Evolutionary conservation across 371 early-diverging fungal species (phyloP), one percentile per base, ranked within the genome.

Genomic region (Mucor lusitanicus): DNA sequence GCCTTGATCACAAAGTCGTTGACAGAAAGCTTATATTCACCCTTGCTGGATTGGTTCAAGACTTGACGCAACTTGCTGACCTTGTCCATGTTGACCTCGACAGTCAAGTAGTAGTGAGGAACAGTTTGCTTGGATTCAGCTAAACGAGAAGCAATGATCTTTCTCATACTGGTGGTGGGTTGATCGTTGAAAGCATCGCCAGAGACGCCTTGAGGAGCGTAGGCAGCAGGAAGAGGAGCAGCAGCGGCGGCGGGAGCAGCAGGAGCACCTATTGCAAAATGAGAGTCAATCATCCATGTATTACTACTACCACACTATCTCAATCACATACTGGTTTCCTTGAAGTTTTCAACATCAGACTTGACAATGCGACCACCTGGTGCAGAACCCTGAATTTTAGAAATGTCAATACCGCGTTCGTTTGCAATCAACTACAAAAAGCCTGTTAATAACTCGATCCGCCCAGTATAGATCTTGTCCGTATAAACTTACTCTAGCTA

Each of bases 1-100:
- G 99, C 97, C 91, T 98, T 98, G 89, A 97, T 89, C 40, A 98
- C 89, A 75, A 99, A 98, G 83, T 99, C 99, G 78, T 99, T 99
- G 80, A 99, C 94, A 19, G 98, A 97, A 42, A 98, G 83, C 89
- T 97, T 98, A 90, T 90, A 96, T 75, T 93, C 88, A 63, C 94
- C 97, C 67, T 94, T 89, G 33, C 88, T 79, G 28, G 92, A 84
- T 69, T 86, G 87, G 89, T 99, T 99, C 62, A 99, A 86, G 17
- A 90, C 91, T 71, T 93, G 88, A 73, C 99, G 94, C 64, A 98
- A 88, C 83, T 90, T 93, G 81, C 71, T 81, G 68, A 86, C 80
- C 84, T 93, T 92, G 80, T 97, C 96, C 86, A 95, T 94, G 73
- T 92, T 85, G 75, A 95, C 79, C 74, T 94, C 95, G 64, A 90